Evolutionary conservation across 768 basidiomycete species (phyloP), one percentile per base, ranked within the genome.

Genomic region (Suillus bovinus): DNA sequence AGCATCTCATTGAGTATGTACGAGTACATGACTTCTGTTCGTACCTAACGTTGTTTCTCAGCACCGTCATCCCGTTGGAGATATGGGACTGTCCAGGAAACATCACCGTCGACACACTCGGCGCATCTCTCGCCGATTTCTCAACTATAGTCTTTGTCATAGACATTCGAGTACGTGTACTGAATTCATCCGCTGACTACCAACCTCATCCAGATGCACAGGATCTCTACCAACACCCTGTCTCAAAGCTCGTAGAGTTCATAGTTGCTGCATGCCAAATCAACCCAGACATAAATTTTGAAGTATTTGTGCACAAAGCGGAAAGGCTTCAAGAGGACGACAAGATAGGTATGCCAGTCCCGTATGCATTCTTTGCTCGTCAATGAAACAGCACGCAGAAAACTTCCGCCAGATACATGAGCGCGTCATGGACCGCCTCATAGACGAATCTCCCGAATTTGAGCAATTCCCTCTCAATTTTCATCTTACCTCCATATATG

Each of bases 81-180:
- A 86, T 98, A 71, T 97, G 94, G 94, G 95, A 98, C 71, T 93
- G 94, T 68, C 96, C 96, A 0, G 92, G 91, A 29, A 93, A 89
- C 63, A 84, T 88, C 61, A 87, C 93, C 5, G 84, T 90, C 14
- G 90, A 94, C 27, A 84, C 87, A n/a, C 82, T 96, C 13, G 88
- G 86, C 27, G 81, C 84, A 9, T 85, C 90, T 9, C 82, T 97
- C 41, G 84, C 87, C 49, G 84, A 91, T 34, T 94, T 97, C 68
- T 83, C 92, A 2, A 88, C 90, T 3, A 83, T 98, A 69, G 86
- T 98, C 59, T 99, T 95, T 67, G 94, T 98, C 29, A 91, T 98
- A 66, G 96, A 99, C 70, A 96, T 97, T 60, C 90, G 94, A 75
- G 94, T 93, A 69, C 69, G 88, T 73, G 39, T n/a, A 55, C 64